Conservation (phyloP, 176 grass and related monocot species). For the Phyllostachys edulis region DNA sequence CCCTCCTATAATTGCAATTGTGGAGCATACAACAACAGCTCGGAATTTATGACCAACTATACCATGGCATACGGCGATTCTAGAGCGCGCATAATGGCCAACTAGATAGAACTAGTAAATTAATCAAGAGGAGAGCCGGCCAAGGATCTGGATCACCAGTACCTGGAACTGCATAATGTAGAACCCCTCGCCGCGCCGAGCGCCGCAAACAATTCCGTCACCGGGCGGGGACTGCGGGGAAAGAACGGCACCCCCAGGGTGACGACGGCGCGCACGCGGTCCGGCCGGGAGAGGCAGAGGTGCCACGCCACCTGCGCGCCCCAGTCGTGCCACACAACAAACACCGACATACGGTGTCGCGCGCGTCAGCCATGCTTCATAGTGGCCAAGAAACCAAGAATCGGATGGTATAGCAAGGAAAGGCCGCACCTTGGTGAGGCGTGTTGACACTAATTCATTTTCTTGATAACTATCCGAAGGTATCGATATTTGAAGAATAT, state of each 20-base stretch:
- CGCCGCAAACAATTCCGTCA: constrained; percentile 1
- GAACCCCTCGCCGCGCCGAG: constrained; percentile 53
- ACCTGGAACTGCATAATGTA: constrained; percentile 60
- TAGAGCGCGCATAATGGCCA: too few species aligned
- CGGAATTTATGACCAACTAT: too few species aligned
- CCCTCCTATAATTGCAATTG: too few species aligned
- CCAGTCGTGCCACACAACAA: constrained; percentile 64
- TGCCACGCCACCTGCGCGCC: constrained; percentile 60
- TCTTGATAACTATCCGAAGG: too few species aligned
- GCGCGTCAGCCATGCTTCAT: too few species aligned
- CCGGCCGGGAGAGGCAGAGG: too few species aligned
- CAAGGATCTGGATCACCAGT: too few species aligned
- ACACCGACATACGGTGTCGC: not conserved
- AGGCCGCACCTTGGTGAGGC: constrained; percentile 38
- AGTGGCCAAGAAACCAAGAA: not conserved
- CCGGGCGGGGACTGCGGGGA: not conserved
- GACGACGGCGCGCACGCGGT: constrained; percentile 51
- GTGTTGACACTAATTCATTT: too few species aligned
- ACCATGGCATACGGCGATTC: too few species aligned
- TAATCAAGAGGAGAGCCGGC: not conserved
- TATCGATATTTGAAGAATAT: too few species aligned
- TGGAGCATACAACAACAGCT: too few species aligned
- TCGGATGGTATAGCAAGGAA: not conserved
- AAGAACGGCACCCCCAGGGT: constrained; percentile 43
- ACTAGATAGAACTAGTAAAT: too few species aligned